These are phyloP conservation scores for Suillus spraguei DNA, from an alignment of 768 basidiomycete genomes.

Conservation along the genomic window DNA sequence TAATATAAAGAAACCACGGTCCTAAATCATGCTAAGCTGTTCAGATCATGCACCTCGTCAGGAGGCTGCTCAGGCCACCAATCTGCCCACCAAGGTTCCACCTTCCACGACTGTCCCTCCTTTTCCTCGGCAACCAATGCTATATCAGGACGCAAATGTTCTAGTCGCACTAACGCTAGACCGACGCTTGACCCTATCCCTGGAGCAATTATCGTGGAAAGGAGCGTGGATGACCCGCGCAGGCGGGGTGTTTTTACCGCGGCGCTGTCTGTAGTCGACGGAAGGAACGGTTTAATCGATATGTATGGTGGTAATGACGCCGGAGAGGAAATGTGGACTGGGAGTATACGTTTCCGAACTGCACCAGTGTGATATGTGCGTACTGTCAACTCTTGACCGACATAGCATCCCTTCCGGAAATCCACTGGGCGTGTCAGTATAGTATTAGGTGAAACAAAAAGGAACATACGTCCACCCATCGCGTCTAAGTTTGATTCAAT, in stretches of 20 bases:
- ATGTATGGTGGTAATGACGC: slow-evolving; percentile 25
- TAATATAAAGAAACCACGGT: slow-evolving; percentile 6
- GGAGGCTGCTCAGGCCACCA: slow-evolving; percentile 53
- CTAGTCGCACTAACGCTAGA: slow-evolving; percentile 78
- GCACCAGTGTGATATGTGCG: slow-evolving; percentile 95
- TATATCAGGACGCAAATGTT: slow-evolving; percentile 51
- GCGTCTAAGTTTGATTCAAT: slow-evolving; percentile 94
- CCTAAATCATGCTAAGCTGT: slow-evolving; percentile 14
- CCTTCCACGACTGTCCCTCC: slow-evolving; percentile 35
- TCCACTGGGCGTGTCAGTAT: slow-evolving; percentile 60
- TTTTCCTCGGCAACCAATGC: slow-evolving; percentile 33
- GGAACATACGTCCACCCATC: slow-evolving; percentile 85
- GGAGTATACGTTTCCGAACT: slow-evolving; percentile 87
- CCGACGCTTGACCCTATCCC: slow-evolving; percentile 50
- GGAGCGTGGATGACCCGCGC: slow-evolving; percentile 74
- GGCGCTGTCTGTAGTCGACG: slow-evolving; percentile 30
- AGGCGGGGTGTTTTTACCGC: slow-evolving; percentile 49
- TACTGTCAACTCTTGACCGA: slow-evolving; percentile 96
- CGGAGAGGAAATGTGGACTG: slow-evolving; percentile 60
- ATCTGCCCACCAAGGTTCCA: slow-evolving; percentile 69
- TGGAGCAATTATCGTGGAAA: slow-evolving; percentile 51
- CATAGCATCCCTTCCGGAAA: slow-evolving; percentile 97
- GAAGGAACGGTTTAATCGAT: slow-evolving; percentile 27
- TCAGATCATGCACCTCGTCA: slow-evolving; percentile 21
- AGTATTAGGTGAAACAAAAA: slow-evolving; percentile 1